A percentile compares a stretch with the other conserved stretches of the same genome.
Conservation (phyloP, 306 rosid species). For the Cercis canadensis region DNA sequence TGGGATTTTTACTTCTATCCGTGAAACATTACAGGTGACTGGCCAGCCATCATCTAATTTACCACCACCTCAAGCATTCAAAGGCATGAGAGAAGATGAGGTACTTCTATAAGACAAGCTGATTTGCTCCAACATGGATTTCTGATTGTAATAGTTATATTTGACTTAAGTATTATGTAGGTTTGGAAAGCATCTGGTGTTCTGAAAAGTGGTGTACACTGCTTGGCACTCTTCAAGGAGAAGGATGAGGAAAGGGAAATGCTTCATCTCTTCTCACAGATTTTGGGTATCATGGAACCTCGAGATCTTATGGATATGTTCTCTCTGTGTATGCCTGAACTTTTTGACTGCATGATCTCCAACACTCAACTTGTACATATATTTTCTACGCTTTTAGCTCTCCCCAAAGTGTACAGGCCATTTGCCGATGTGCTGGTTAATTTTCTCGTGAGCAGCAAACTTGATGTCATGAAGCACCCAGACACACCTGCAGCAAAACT, state of each 20-base stretch:
- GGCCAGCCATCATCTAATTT: conserved; percentile 80
- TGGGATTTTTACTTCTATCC: conserved; percentile 56
- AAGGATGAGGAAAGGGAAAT: conserved; percentile 99
- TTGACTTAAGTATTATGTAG: conserved; percentile 54
- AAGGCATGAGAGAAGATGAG: conserved; percentile 99
- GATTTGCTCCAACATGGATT: conserved; percentile 34
- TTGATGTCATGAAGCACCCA: conserved; percentile 83
- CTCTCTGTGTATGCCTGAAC: conserved; percentile 98
- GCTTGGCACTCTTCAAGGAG: conserved; percentile 96
- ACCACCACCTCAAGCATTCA: conserved; percentile 76
- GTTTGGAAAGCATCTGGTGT: conserved; percentile 97
- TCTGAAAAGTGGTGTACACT: conserved; percentile 94
- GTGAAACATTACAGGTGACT: conserved; percentile 72
- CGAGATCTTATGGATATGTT: conserved; percentile 99
- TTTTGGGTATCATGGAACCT: conserved; percentile 96
- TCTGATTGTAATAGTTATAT: conserved; percentile 30
- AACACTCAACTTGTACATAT: conserved; percentile 91
- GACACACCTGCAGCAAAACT: conserved; percentile 90
- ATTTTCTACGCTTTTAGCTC: conserved; percentile 86
- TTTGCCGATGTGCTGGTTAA: conserved; percentile 95
- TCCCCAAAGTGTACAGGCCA: conserved; percentile 85
- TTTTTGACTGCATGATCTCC: conserved; percentile 93
- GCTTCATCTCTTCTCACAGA: conserved; percentile 93
- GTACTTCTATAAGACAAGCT: conserved; percentile 45
- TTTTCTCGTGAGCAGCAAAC: conserved; percentile 88